Conservation (phyloP, 163 green algal species). For the Scenedesmus sp. region DNA sequence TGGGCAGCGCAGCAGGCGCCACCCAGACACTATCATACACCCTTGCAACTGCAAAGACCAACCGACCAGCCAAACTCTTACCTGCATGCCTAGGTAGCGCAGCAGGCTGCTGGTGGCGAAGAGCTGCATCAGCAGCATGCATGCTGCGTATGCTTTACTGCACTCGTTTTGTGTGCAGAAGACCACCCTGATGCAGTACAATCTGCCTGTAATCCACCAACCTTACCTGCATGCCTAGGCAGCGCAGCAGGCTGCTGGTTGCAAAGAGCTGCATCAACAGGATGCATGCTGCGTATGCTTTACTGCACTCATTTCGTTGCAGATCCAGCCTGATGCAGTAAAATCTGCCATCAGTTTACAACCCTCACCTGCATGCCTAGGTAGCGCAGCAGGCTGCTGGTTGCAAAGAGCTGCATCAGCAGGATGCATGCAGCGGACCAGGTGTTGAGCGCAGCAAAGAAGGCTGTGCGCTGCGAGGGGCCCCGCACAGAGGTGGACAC, state of each 20-base stretch:
- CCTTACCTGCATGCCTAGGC: slow-evolving; percentile 53
- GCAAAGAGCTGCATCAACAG: slow-evolving; percentile 45
- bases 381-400: slow-evolving; percentile 39
- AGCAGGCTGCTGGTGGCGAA: slow-evolving; percentile 47
- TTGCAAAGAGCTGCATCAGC: slow-evolving; percentile 60
- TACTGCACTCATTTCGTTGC: background rate
- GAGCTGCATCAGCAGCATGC: slow-evolving; percentile 31
- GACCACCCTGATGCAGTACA: background rate
- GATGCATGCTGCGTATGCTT: background rate
- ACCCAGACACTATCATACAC: background rate
- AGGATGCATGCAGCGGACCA: slow-evolving; percentile 66
- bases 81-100: slow-evolving; percentile 54
- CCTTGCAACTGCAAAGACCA: background rate
- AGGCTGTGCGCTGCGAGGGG: slow-evolving; percentile 60
- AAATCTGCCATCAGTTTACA: slow-evolving; percentile 18
- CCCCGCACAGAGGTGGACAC: slow-evolving; percentile 42
- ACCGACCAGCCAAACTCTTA: background rate
- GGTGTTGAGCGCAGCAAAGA: slow-evolving; percentile 80
- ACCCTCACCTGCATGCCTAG: slow-evolving; percentile 57
- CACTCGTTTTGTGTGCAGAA: too few species aligned
- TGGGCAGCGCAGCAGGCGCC: background rate
- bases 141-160: background rate
- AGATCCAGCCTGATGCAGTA: background rate
- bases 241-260: slow-evolving; percentile 45
- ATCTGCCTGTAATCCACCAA: background rate